Base-by-base conservation (phyloP, 2,329 filamentous ascomycete genomes). In the Calonectria fujianensis region DNA sequence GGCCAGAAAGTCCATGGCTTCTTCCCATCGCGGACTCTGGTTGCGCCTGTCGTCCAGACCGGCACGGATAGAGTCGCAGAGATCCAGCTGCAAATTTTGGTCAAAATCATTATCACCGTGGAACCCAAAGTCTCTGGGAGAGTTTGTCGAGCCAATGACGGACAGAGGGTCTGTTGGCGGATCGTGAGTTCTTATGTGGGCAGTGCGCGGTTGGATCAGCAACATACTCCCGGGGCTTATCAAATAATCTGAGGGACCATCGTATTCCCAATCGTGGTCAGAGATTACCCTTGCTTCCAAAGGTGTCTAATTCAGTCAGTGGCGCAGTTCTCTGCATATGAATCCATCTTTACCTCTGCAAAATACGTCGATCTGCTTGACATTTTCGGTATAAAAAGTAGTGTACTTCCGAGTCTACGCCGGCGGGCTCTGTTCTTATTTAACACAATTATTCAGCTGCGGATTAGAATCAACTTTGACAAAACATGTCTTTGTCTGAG, bases 51-150 rank as follows among this genome's bases (percentile, higher is more conserved):
- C 76, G 11, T 78, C 76, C 1, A 90, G 79, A 13, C 82, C 84
- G 3, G 77, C 76, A 3, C 88, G 84, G 41, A 87, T 81, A 1
- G 84, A 82, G 74, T 90, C 86, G 45, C 86, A 88, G 8, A 90
- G 82, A 20, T 84, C 77, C 5, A 88, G 79, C 2, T 82, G 71
- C 27, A 65, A 72, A 68, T 75, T 68, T 27, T 78, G 72, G 64
- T 81, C 78, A 14, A 76, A 70, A 18, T 52, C 74, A 73, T 66
- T 32, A 50, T 48, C 20, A 27, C 39, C 31, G n/a, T 72, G 59
- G 13, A 66, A 63, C 11, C 20, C 51, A 24, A 61, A 57, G 67
- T 73, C 65, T 11, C 65, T 41, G 52, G 61, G 52, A n/a, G 69
- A 70, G 39, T 63, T 61, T 10, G 64, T 68, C 32, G 74, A 76